phyloP scores from a whole-genome alignment of 1,139 yeast species.

The Wickerhamiella infanticola region DNA sequence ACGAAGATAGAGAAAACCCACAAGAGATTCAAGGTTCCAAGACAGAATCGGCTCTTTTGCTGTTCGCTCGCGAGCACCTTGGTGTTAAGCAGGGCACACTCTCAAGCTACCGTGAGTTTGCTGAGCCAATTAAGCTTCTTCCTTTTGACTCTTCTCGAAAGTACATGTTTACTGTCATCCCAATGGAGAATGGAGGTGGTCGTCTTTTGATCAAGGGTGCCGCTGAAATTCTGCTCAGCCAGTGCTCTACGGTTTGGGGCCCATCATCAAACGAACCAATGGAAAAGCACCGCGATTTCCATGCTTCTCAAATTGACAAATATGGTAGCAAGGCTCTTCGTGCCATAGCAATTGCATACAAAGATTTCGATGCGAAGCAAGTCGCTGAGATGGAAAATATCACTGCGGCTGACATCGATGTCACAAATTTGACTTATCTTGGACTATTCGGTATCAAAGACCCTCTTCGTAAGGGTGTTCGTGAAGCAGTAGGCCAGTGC shows the following conservation, averaged over 20 bases:
- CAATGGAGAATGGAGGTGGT: conserved; percentile 28
- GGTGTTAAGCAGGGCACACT: conserved; percentile 33
- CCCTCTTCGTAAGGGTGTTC: conserved; percentile 85
- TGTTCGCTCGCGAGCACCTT: conserved; percentile 47
- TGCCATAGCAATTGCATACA: conserved; percentile 73
- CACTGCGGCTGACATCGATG: conserved; percentile 15
- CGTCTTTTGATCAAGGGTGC: conserved; percentile 82
- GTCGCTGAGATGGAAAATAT: conserved; percentile 22
- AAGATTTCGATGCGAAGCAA: conserved; percentile 52
- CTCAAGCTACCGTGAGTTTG: conserved; percentile 27
- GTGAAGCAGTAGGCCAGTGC: conserved; percentile 73
- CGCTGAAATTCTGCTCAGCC: conserved; percentile 64
- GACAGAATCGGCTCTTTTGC: conserved; percentile 79
- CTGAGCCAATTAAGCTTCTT: conserved; percentile 46
- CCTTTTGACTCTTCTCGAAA: conserved; percentile 90
- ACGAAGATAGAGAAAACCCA: conserved; percentile 39
- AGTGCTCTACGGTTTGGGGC: conserved; percentile 28
- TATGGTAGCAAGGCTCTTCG: conserved; percentile 70
- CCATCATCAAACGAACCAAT: conserved; percentile 19
- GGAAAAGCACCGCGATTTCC: conserved; percentile 22
- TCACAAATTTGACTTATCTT: conserved; percentile 24
- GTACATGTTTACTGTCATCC: conserved; percentile 74
- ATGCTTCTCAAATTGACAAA: conserved; percentile 36
- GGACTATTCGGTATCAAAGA: conserved; percentile 85
- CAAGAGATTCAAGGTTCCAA: conserved; percentile 72